Evolutionary conservation across 805 yeast species (phyloP).

Genomic region (Kodamaea neixiangensis): DNA sequence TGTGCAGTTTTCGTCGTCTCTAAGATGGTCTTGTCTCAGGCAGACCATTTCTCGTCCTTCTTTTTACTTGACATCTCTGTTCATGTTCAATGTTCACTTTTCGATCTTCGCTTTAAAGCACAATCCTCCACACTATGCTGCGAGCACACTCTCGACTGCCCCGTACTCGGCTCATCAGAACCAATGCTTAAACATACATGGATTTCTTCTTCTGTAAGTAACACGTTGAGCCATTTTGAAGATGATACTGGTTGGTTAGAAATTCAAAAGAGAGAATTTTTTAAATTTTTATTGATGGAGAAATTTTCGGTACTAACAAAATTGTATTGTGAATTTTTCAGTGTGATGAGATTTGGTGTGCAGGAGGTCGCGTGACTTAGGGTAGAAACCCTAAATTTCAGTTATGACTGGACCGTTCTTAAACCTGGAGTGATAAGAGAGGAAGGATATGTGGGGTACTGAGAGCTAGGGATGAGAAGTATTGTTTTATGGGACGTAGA

Average conservation of each 20-base stretch:
- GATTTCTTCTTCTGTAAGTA: constrained; percentile 98
- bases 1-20: too few species aligned
- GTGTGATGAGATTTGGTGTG: too few species aligned
- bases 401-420: too few species aligned
- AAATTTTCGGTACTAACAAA: not conserved
- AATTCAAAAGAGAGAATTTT: constrained; percentile 17
- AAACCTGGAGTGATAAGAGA: too few species aligned
- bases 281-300: constrained; percentile 10
- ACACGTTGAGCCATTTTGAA: constrained; percentile 97
- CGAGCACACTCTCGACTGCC: not conserved
- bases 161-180: not conserved
- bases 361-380: constrained; percentile 6
- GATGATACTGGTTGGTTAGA: constrained; percentile 20
- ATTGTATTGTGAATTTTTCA: too few species aligned
- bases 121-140: not conserved
- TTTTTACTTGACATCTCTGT: too few species aligned
- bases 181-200: constrained; percentile 51
- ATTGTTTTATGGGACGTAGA: too few species aligned
- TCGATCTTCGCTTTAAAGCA: not conserved
- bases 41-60: too few species aligned
- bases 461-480: too few species aligned
- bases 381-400: constrained; percentile 20
- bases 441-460: too few species aligned
- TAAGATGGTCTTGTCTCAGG: too few species aligned
- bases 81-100: not conserved